phyloP scores from a whole-genome alignment of 2,329 filamentous ascomycete species.

The Davidsoniella eucalypti region DNA sequence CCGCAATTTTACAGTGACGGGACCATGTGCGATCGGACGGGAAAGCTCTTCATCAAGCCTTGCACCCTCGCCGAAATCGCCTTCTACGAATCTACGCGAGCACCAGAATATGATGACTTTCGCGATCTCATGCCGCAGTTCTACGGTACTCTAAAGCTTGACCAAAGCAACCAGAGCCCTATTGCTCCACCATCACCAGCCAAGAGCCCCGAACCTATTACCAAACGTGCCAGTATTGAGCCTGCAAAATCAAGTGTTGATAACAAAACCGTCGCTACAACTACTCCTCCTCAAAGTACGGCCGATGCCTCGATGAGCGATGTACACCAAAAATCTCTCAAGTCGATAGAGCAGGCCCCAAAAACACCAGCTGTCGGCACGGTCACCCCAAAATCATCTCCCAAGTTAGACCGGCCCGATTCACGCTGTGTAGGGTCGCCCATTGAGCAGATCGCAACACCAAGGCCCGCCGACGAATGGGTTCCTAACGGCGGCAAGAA shows the following conservation, averaged over 20 bases:
- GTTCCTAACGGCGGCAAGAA: slow-evolving; percentile 33
- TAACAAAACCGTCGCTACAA: slow-evolving; percentile 6
- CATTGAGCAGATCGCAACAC: not conserved
- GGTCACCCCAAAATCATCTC: not conserved
- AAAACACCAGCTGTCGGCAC: slow-evolving; percentile 20
- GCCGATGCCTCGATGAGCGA: slow-evolving; percentile 23
- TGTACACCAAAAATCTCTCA: no score
- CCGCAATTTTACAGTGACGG: slow-evolving; percentile 50
- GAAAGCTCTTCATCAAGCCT: slow-evolving; percentile 83
- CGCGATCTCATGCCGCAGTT: slow-evolving; percentile 69
- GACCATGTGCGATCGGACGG: slow-evolving; percentile 68
- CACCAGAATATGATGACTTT: slow-evolving; percentile 44
- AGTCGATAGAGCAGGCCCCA: no score
- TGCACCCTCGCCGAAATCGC: slow-evolving; percentile 72
- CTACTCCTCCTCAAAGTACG: slow-evolving; percentile 17
- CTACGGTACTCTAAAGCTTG: slow-evolving; percentile 64
- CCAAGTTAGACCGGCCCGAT: no score
- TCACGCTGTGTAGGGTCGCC: not conserved
- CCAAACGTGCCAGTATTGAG: not conserved
- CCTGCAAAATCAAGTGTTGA: slow-evolving; percentile 17
- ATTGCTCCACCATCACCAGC: slow-evolving; percentile 12
- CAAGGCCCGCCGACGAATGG: slow-evolving; percentile 21
- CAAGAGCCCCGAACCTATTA: slow-evolving; percentile 11
- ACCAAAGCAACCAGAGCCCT: slow-evolving; percentile 26
- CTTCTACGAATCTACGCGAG: slow-evolving; percentile 69